Conservation (phyloP, 164 flowering plant species). For the Dillenia suffruticosa region DNA sequence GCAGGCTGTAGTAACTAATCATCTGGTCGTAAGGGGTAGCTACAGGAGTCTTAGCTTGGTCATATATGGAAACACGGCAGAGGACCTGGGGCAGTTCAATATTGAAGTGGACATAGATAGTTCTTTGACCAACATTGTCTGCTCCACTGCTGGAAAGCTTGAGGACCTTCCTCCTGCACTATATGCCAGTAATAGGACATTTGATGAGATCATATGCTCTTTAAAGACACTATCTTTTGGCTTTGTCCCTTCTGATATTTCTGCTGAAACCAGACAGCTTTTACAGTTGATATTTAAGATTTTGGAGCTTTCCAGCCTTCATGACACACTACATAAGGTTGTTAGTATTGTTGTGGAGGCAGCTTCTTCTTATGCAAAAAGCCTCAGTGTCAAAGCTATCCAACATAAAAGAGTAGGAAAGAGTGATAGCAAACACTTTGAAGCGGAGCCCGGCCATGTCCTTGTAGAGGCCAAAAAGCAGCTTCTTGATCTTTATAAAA, state of each 20-base stretch:
- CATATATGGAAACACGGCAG: constrained; percentile 92
- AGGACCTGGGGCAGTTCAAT: constrained; percentile 94
- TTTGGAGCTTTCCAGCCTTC: constrained; percentile 37
- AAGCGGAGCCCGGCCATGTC: constrained; percentile 22
- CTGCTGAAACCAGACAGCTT: constrained; percentile 51
- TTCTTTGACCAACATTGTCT: constrained; percentile 70
- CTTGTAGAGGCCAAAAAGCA: constrained; percentile 50
- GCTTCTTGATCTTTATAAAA: constrained; percentile 49
- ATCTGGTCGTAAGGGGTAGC: constrained; percentile 94
- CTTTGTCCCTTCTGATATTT: constrained; percentile 39
- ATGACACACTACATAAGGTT: constrained; percentile 30
- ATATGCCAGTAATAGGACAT: constrained; percentile 32
- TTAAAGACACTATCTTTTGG: constrained; percentile 41
- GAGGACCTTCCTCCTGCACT: constrained; percentile 89
- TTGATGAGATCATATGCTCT: constrained; percentile 53
- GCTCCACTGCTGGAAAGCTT: constrained; percentile 71
- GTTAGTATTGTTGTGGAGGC: constrained; percentile 44
- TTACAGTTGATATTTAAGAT: constrained; percentile 49
- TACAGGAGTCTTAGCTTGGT: constrained; percentile 94
- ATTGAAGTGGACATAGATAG: constrained; percentile 84
- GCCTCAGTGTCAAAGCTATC: constrained; percentile 17
- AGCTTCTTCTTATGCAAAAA: constrained; percentile 41
- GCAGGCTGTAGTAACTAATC: constrained; percentile 95
- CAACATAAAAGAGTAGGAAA: constrained; percentile 20
- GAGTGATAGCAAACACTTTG: constrained; percentile 10